These are phyloP conservation scores for Boletus rubescentipes DNA, from an alignment of 768 basidiomycete species.

Conservation along the genomic window DNA sequence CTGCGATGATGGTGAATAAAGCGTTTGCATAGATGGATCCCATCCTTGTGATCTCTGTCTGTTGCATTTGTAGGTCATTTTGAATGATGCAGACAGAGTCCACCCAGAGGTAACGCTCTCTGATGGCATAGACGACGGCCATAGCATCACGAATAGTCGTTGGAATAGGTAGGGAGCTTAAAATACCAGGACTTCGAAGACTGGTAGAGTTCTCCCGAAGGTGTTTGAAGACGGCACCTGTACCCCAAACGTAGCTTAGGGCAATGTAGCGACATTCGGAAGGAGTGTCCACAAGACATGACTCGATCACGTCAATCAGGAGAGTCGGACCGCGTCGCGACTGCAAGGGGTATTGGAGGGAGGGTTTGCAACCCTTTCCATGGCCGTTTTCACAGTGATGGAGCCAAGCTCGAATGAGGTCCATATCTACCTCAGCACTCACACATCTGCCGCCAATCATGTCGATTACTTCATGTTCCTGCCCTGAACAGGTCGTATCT, in stretches of 20 bases:
- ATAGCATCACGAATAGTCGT: slow-evolving; percentile 24
- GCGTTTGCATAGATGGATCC: too few relatives aligned
- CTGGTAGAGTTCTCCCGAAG: not conserved
- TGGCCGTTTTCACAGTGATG: slow-evolving; percentile 15
- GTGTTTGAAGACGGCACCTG: slow-evolving; percentile 3
- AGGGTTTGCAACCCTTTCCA: not conserved
- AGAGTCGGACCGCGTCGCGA: not conserved
- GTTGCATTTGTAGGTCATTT: too few relatives aligned
- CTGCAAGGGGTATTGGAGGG: too few relatives aligned
- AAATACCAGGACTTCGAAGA: not conserved
- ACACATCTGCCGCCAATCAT: slow-evolving; percentile 11
- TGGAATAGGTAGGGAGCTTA: slow-evolving; percentile 5
- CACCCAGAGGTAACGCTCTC: too few relatives aligned
- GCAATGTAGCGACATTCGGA: slow-evolving; percentile 18
- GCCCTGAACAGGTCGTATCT: not conserved
- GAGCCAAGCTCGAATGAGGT: slow-evolving; percentile 14
- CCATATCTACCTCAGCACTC: not conserved
- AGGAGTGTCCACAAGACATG: slow-evolving; percentile 17
- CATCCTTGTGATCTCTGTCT: too few relatives aligned
- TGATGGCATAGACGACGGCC: slow-evolving; percentile 12
- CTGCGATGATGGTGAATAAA: slow-evolving; percentile 20
- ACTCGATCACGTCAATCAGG: slow-evolving; percentile 12
- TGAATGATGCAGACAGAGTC: too few relatives aligned
- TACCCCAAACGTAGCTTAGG: slow-evolving; percentile 26
- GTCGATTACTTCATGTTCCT: not conserved